Evolutionary conservation across 495 filamentous ascomycete genomes (phyloP), one percentile per base, ranked within the genome.

Genomic region (Terfezia boudieri): DNA sequence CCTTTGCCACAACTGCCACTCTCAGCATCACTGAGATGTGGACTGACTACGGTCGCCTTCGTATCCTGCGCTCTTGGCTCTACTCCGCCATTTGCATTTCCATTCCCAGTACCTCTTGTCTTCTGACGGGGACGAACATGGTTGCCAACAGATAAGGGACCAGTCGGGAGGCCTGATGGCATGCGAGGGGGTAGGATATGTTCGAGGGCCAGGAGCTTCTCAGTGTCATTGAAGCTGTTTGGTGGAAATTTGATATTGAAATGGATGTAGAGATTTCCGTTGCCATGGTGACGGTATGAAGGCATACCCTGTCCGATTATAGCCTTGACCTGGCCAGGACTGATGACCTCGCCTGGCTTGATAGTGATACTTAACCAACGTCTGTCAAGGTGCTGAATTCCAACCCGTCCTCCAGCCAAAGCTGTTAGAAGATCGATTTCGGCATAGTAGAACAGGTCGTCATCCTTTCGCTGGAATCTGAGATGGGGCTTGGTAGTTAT

Each of bases 281-380:
- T 81, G 70, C 94, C 84, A 70, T 99, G 92, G 68, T 96, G 92
- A 57, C 92, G 82, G 70, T 78, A 83, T 0, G 92, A 94, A 43
- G 90, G 90, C 90, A 99, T 99, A 71, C 90, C 90, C 69, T 99
- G 92, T 53, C 87, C 88, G 58, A 83, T 83, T 63, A 99, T 83
- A 68, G 93, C 81, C 75, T 95, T 99, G 62, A 96, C 78, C 43
- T 81, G 70, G 61, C 90, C 84, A 70, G 83, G 84, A 61, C 77
- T 76, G 64, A 99, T 93, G 55, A 92, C 85, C 70, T 96, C 92
- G 62, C 90, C 90, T 37, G 90, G 86, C 49, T 81, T 71, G 58
- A 96, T 88, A 48, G 83, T 83, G 12, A 96, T 83, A 46, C 78
- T 86, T 69, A 99, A 71, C 89, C 89, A 99, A 62, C 90, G 76